A percentile compares a stretch with the other conserved stretches of the same genome.
phyloP scores from a whole-genome alignment of 805 yeast species.

The Citeromyces nyonsensis region DNA sequence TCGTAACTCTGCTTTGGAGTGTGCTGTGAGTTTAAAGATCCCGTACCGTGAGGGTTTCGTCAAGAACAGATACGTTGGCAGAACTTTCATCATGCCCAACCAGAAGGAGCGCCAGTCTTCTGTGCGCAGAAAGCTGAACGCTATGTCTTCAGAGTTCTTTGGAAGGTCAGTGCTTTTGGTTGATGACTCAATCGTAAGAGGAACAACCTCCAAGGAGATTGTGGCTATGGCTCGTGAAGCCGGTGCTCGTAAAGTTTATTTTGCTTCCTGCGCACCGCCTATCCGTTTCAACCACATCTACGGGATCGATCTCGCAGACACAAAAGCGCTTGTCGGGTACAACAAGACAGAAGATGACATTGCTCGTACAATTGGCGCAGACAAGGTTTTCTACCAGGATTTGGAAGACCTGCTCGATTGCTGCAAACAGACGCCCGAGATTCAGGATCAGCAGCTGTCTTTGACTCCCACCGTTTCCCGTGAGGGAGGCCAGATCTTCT shows the following conservation, averaged over 20 bases:
- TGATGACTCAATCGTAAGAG: conserved; percentile 95
- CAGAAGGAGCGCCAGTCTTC: conserved; percentile 88
- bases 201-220: conserved; percentile 93
- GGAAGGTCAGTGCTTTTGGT: conserved; percentile 79
- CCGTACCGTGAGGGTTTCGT: conserved; percentile 96
- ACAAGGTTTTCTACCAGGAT: conserved; percentile 77
- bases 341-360: conserved; percentile 62
- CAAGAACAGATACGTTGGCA: conserved; percentile 91
- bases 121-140: conserved; percentile 88
- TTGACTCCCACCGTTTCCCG: conserved; percentile 17
- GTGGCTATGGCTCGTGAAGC: conserved; percentile 98
- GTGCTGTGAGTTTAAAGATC: conserved; percentile 65
- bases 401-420: conserved; percentile 73
- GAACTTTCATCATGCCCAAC: conserved; percentile 97
- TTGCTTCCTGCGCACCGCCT: conserved; percentile 98
- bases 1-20: conserved; percentile 87
- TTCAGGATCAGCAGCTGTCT: conserved; percentile 16
- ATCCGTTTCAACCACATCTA: conserved; percentile 91
- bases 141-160: conserved; percentile 86
- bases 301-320: conserved; percentile 95
- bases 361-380: conserved; percentile 74
- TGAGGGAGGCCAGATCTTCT: too few species aligned
- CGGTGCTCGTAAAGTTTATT: conserved; percentile 88
- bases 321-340: conserved; percentile 84
- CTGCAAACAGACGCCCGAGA: conserved; percentile 27